These are phyloP conservation scores for Pseudogymnoascus sp. DNA, from an alignment of 2,329 filamentous ascomycete genomes.

Conservation along the genomic window DNA sequence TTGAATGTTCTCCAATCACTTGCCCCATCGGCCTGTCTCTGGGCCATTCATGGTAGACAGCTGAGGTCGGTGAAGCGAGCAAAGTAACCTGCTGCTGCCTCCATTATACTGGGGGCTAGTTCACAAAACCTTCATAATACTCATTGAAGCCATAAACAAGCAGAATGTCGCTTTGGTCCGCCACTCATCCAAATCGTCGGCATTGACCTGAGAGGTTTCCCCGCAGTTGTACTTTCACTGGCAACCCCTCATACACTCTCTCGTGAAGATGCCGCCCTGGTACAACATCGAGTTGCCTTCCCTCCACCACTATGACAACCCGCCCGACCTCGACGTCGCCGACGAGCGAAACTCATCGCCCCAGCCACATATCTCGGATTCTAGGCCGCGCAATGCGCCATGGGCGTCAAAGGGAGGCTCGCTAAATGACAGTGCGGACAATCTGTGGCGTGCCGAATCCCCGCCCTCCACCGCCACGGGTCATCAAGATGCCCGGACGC, in stretches of 20 bases:
- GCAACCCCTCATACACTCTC: not conserved
- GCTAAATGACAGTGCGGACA: constrained; percentile 2
- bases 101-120: not conserved
- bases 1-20: not conserved
- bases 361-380: not conserved
- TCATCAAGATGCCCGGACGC: constrained; percentile 5
- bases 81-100: not conserved
- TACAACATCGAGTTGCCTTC: not conserved
- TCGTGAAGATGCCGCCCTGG: constrained; percentile 2
- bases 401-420: not conserved
- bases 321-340: constrained; percentile 6
- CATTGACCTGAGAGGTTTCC: not conserved
- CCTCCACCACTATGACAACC: constrained; percentile 5
- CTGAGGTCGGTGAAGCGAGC: not conserved
- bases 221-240: not conserved
- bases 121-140: not conserved
- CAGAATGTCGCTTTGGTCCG: not conserved
- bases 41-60: not conserved
- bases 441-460: not conserved
- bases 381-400: not conserved
- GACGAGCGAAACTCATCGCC: not conserved
- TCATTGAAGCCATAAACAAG: not conserved
- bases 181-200: not conserved
- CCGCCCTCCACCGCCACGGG: constrained; percentile 1
- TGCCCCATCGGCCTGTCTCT: not conserved